Conservation (phyloP, 495 filamentous ascomycete species). For the Penicillium parvum region DNA sequence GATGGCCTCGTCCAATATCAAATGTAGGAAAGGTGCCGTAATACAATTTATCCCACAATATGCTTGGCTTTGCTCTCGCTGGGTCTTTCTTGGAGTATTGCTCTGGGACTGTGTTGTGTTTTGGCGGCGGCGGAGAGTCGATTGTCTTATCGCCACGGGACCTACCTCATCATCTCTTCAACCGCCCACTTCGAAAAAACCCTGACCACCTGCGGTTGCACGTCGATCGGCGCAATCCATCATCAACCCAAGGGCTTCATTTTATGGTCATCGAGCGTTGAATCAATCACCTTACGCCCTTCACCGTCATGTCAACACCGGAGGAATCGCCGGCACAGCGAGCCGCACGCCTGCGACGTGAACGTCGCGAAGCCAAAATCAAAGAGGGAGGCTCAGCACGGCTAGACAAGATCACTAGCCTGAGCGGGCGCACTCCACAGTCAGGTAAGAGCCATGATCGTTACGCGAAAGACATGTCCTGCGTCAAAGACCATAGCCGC, state of each 20-base stretch:
- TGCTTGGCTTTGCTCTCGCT: too few relatives aligned
- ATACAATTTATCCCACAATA: too few relatives aligned
- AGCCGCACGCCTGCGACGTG: slow-evolving; percentile 80
- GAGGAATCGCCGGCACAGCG: slow-evolving; percentile 57
- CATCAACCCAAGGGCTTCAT: neutral
- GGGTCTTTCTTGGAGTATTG: too few relatives aligned
- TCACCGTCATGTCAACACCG: slow-evolving; percentile 29
- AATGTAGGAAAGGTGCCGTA: too few relatives aligned
- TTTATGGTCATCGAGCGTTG: neutral
- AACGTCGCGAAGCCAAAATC: slow-evolving; percentile 87
- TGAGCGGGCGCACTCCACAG: slow-evolving; percentile 62
- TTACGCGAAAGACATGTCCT: too few relatives aligned
- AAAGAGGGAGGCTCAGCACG: slow-evolving; percentile 72
- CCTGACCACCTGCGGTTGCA: neutral
- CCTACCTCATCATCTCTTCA: slow-evolving; percentile 3
- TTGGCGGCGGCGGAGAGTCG: neutral
- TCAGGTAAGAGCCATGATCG: slow-evolving; percentile 38
- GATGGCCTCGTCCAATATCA: too few relatives aligned
- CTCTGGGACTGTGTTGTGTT: too few relatives aligned
- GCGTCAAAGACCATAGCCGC: too few relatives aligned
- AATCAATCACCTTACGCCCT: neutral
- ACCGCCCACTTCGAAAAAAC: slow-evolving; percentile 3
- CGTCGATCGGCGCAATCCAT: too few relatives aligned
- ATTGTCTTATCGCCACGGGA: slow-evolving; percentile 14
- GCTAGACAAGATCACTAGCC: slow-evolving; percentile 77